Evolutionary conservation across 164 flowering plant species (phyloP).

Genomic region (Magnolia kwangsiensis): DNA sequence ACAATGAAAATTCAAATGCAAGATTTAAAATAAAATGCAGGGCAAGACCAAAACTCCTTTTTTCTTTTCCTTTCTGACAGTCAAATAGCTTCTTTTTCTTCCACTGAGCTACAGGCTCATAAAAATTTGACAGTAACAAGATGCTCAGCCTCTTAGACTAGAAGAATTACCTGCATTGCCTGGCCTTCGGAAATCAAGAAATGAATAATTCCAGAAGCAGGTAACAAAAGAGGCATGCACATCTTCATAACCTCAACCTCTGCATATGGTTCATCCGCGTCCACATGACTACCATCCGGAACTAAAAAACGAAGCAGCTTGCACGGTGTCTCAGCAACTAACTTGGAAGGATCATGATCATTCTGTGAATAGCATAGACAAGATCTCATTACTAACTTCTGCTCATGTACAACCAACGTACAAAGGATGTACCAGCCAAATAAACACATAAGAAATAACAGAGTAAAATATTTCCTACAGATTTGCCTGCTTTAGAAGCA

Average conservation of each 20-base stretch:
- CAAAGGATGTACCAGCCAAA: background rate
- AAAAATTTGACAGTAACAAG: background rate
- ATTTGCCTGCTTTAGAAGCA: background rate
- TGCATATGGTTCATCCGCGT: constrained; percentile 93
- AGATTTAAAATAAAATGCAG: background rate
- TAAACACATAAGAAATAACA: background rate
- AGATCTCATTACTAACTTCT: constrained; percentile 6
- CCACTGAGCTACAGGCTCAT: too few relatives aligned
- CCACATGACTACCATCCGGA: constrained; percentile 78
- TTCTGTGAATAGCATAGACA: constrained; percentile 44
- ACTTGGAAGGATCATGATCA: constrained; percentile 99
- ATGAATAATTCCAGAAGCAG: constrained; percentile 89
- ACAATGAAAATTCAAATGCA: background rate
- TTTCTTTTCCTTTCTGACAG: too few relatives aligned
- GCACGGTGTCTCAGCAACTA: constrained; percentile 99
- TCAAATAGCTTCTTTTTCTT: too few relatives aligned
- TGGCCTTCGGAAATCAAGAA: constrained; percentile 96
- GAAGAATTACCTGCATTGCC: constrained; percentile 82
- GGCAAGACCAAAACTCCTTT: too few relatives aligned
- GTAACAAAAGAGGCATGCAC: constrained; percentile 99
- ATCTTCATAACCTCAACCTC: constrained; percentile 99
- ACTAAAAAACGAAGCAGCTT: constrained; percentile 88
- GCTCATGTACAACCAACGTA: background rate
- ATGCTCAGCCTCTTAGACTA: background rate
- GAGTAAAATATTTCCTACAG: background rate